Conservation (phyloP, 2,329 filamentous ascomycete species). For the Colletotrichum siamense region DNA sequence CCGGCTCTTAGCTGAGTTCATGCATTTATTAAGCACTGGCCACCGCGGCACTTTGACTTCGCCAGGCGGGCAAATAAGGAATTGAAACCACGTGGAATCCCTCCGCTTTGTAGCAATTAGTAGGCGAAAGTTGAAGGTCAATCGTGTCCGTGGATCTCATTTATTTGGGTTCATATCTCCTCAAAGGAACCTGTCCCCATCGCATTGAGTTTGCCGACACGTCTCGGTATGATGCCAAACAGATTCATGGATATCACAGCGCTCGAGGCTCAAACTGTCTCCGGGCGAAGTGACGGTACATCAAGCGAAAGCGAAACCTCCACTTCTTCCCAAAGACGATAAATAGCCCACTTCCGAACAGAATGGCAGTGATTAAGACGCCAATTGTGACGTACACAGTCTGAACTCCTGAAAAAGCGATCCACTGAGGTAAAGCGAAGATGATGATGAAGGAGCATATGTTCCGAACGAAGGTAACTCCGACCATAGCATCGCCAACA, state of each 20-base stretch:
- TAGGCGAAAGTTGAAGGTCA: not conserved
- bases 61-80: not conserved
- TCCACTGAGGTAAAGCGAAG: constrained; percentile 48
- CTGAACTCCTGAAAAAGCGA: not conserved
- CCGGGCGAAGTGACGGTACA: not conserved
- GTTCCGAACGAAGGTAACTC: constrained; percentile 50
- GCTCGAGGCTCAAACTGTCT: not conserved
- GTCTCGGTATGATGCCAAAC: not conserved
- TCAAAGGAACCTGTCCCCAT: not conserved
- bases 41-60: not conserved
- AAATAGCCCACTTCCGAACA: constrained; percentile 16
- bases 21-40: not conserved
- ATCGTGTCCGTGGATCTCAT: not conserved
- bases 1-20: not conserved
- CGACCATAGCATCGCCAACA: constrained; percentile 50
- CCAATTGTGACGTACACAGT: not conserved
- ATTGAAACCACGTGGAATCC: not conserved
- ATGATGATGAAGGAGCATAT: constrained; percentile 46
- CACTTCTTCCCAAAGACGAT: not conserved
- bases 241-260: not conserved
- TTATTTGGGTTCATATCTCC: not conserved
- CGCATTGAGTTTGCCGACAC: not conserved
- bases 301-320: not conserved
- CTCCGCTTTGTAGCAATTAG: not conserved
- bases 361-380: constrained; percentile 25